These are phyloP conservation scores for Heteromeles arbutifolia DNA, from an alignment of 306 rosid genomes.

Conservation along the genomic window DNA sequence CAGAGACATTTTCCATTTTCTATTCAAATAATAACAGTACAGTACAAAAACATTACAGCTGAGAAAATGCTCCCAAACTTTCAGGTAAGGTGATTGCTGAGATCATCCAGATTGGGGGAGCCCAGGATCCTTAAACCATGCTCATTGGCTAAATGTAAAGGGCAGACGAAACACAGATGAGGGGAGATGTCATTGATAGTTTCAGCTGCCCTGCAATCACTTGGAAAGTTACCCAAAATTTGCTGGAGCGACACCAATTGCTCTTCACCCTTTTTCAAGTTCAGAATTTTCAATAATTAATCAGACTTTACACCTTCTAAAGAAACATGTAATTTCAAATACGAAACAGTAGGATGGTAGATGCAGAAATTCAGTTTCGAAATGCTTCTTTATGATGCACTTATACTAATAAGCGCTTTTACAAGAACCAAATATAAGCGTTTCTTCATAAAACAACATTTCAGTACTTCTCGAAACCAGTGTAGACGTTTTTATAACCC, in stretches of 20 bases:
- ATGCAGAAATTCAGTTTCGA: neutral
- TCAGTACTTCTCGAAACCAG: too few species aligned
- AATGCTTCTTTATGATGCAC: neutral
- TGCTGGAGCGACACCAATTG: constrained; percentile 54
- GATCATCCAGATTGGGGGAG: constrained; percentile 62
- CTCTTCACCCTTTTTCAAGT: constrained; percentile 39
- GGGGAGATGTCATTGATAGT: constrained; percentile 71
- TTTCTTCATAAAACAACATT: too few species aligned
- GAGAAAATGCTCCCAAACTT: constrained; percentile 19
- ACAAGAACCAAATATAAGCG: too few species aligned
- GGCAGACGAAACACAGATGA: constrained; percentile 92
- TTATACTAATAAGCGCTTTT: too few species aligned
- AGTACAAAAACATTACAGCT: neutral
- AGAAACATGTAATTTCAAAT: neutral
- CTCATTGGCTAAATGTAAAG: constrained; percentile 90
- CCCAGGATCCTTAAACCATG: constrained; percentile 72
- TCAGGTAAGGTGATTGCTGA: constrained; percentile 39
- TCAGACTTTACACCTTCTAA: constrained; percentile 11
- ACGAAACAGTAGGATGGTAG: neutral
- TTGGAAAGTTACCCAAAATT: constrained; percentile 62
- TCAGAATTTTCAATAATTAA: neutral
- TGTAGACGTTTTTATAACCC: too few species aligned
- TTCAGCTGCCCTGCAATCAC: constrained; percentile 67
- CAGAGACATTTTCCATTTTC: neutral
- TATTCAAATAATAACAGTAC: neutral